Percentiles rank a stretch among this genome's conserved stretches.
These are phyloP conservation scores for Prunus dulcis DNA, from an alignment of 306 rosid species.

Conservation along the genomic window DNA sequence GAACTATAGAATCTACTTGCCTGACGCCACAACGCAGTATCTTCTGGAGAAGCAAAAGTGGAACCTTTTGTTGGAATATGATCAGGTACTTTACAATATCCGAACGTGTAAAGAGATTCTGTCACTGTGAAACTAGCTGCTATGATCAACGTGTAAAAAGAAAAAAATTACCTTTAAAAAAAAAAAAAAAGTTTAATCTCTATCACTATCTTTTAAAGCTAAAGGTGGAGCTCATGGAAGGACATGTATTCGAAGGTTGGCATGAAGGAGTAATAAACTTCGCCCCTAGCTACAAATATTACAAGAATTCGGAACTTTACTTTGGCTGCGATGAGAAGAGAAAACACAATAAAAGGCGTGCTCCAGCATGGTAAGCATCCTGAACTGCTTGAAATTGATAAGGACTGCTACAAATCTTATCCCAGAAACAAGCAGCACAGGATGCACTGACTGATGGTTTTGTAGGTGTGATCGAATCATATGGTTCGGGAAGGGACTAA, in stretches of 20 bases:
- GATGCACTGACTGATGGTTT: constrained; percentile 11
- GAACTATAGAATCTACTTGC: constrained; percentile 57
- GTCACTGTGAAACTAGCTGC: neutral
- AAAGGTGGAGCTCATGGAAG: constrained; percentile 15
- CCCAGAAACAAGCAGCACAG: neutral
- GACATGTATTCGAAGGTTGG: constrained; percentile 20
- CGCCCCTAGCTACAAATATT: constrained; percentile 14
- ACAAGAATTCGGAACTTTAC: constrained; percentile 8
- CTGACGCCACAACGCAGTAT: constrained; percentile 48
- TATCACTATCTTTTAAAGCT: neutral
- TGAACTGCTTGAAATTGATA: neutral
- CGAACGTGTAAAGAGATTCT: neutral
- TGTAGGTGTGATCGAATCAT: constrained; percentile 56
- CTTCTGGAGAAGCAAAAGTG: constrained; percentile 43
- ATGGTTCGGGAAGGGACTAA: constrained; percentile 55
- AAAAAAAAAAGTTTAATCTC: neutral
- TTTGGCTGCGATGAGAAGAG: constrained; percentile 1
- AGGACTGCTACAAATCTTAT: neutral
- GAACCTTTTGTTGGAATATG: constrained; percentile 54
- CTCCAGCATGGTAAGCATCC: constrained; percentile 17
- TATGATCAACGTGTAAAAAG: neutral
- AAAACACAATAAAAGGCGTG: constrained; percentile 8
- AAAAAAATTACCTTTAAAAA: too few species aligned
- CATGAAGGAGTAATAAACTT: constrained; percentile 12
- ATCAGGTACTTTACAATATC: constrained; percentile 38